A percentile compares a stretch with the other conserved stretches of the same genome.
phyloP scores from a whole-genome alignment of 805 yeast genomes.

The Yamadazyma sp. region DNA sequence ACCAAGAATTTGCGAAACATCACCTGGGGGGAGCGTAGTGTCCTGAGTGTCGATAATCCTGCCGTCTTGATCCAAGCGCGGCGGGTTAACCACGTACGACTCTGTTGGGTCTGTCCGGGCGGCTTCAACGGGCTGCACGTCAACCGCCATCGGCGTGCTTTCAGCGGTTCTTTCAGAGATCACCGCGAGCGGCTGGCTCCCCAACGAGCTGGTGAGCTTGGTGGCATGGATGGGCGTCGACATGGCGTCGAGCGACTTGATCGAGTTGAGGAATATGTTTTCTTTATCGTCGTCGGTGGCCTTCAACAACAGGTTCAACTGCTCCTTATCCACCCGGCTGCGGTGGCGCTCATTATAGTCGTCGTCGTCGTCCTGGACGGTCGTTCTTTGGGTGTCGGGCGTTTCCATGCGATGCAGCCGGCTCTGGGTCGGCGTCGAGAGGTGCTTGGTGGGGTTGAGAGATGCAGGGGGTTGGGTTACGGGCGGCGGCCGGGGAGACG shows the following conservation, averaged over 20 bases:
- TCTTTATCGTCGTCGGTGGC: slow-evolving; percentile 46
- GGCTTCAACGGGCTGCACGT: slow-evolving; percentile 4
- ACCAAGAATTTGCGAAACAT: slow-evolving; percentile 34
- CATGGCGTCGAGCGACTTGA: slow-evolving; percentile 25
- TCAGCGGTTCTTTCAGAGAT: slow-evolving; percentile 33
- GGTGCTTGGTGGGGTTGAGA: too few relatives aligned
- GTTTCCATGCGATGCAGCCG: slow-evolving; percentile 28
- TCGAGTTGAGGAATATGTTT: slow-evolving; percentile 40
- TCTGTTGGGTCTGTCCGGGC: slow-evolving; percentile 7
- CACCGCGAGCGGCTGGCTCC: slow-evolving; percentile 30
- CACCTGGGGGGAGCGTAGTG: slow-evolving; percentile 27
- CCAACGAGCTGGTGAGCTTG: slow-evolving; percentile 12
- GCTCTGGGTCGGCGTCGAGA: slow-evolving; percentile 31
- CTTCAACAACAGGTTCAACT: slow-evolving; percentile 25
- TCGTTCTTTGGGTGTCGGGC: slow-evolving; percentile 47
- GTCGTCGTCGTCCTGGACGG: slow-evolving; percentile 44
- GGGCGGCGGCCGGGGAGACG: background rate
- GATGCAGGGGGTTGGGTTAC: background rate
- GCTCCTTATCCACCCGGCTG: slow-evolving; percentile 35
- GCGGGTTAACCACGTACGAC: slow-evolving; percentile 33
- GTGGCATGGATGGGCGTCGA: slow-evolving; percentile 32
- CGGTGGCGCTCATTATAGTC: slow-evolving; percentile 22
- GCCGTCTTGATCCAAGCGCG: slow-evolving; percentile 33
- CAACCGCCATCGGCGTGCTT: slow-evolving; percentile 22
- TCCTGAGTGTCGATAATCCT: slow-evolving; percentile 16